A percentile compares a stretch with the other conserved stretches of the same genome.
These are phyloP conservation scores for Chamaecyparis obtusa DNA, from an alignment of 75 land plant genomes.

Conservation along the genomic window DNA sequence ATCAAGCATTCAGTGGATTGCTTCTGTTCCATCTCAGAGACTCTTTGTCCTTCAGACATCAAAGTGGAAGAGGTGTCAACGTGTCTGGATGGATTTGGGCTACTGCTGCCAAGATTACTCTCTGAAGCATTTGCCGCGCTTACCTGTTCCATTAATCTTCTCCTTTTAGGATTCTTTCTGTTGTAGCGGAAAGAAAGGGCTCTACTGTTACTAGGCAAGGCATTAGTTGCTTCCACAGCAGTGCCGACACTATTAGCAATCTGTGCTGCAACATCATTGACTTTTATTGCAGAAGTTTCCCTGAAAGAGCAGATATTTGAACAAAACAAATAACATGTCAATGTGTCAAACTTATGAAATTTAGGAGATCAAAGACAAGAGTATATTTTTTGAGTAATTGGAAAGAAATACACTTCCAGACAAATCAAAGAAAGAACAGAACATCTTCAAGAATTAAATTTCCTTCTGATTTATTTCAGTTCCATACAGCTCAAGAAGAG, in stretches of 20 bases:
- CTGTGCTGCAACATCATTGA: conserved; percentile 71
- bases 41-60: conserved; percentile 14
- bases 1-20: conserved; percentile 17
- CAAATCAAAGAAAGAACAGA: neutral
- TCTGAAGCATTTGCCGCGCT: conserved; percentile 13
- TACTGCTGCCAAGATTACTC: neutral
- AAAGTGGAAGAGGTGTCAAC: neutral
- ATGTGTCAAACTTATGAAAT: neutral
- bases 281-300: conserved; percentile 88
- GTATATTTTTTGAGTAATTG: neutral
- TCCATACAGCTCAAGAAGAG: neutral
- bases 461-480: neutral
- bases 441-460: neutral
- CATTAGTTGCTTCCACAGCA: conserved; percentile 88
- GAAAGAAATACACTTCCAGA: neutral
- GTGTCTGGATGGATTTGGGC: conserved; percentile 7
- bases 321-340: neutral
- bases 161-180: conserved; percentile 70
- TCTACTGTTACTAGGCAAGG: conserved; percentile 31
- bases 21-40: conserved; percentile 16
- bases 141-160: conserved; percentile 47
- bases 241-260: conserved; percentile 77
- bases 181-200: conserved; percentile 48
- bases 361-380: neutral
- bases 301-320: conserved; percentile 31